phyloP scores from a whole-genome alignment of 2,329 filamentous ascomycete species.

The Sporothrix protearum region DNA sequence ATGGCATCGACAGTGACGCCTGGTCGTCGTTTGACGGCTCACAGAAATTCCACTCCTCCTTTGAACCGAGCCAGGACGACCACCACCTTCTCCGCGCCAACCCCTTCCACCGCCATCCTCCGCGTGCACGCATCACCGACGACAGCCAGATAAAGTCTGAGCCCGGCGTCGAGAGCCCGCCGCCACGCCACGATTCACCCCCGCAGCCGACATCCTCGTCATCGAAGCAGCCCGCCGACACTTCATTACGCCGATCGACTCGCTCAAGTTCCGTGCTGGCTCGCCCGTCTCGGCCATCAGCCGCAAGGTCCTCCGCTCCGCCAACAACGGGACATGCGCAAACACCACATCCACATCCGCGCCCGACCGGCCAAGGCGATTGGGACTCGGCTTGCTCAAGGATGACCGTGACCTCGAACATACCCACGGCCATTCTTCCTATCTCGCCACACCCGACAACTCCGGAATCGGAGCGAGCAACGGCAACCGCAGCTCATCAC shows the following conservation, averaged over 20 bases:
- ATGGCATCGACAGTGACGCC: slow-evolving; percentile 49
- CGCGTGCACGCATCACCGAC: slow-evolving; percentile 21
- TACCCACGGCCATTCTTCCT: slow-evolving; percentile 24
- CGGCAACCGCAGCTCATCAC: slow-evolving; percentile 38
- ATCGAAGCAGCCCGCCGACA: slow-evolving; percentile 28
- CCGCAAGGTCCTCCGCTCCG: slow-evolving; percentile 35
- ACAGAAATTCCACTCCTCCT: slow-evolving; percentile 7
- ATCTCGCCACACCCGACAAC: slow-evolving; percentile 56
- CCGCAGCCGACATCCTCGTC: slow-evolving; percentile 28
- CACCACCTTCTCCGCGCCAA: neutral
- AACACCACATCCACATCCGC: slow-evolving; percentile 32
- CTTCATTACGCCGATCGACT: slow-evolving; percentile 35
- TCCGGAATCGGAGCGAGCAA: slow-evolving; percentile 41
- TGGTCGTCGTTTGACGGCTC: slow-evolving; percentile 31
- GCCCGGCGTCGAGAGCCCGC: slow-evolving; percentile 36
- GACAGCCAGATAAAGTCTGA: slow-evolving; percentile 33
- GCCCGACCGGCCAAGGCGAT: slow-evolving; percentile 42
- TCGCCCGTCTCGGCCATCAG: slow-evolving; percentile 34
- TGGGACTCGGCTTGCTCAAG: slow-evolving; percentile 30
- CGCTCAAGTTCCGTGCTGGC: slow-evolving; percentile 35
- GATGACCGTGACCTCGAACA: slow-evolving; percentile 1
- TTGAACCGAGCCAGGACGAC: slow-evolving; percentile 25
- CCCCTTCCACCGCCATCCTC: slow-evolving; percentile 10
- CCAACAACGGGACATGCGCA: slow-evolving; percentile 20
- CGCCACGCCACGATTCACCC: slow-evolving; percentile 31